Evolutionary conservation across 495 filamentous ascomycete genomes (phyloP), one percentile per base, ranked within the genome.

Genomic region (Lasiosphaeriaceae sp.): DNA sequence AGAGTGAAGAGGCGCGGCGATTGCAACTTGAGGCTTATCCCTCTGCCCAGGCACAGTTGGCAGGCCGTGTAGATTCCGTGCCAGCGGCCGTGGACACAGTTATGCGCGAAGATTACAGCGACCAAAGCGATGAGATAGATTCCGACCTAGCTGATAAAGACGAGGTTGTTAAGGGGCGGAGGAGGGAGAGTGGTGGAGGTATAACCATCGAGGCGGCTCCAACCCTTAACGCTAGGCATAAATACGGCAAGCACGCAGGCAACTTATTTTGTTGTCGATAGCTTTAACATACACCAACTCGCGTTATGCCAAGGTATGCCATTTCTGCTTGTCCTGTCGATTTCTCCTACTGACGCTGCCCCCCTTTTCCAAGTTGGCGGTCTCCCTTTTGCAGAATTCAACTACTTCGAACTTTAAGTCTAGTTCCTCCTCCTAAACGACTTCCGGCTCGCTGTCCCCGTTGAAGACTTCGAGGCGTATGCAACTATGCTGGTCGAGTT

Each of bases 261-360:
- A 0, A 77, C 75, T 14, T 97, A 92, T 65, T 99, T 99, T 66
- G 93, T 97, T 47, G 94, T 97, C 2, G 94, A 99, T 75, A 97
- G 93, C 69, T 99, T 94, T 73, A 99, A 99, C 72, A 99, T 99
- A 97, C 66, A 99, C 94, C 19, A 99, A 99, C 74, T 97, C 95
- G 46, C 80, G 94, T 82, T 99, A 99, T 71, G 94, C 95, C 58
- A 99, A 97, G 88, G 94, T 96, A 45, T 29, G 24, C 23, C 46
- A 11, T 2, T 14, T 47, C n/a, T n/a, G n/a, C n/a, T n/a, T n/a
- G n/a, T n/a, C n/a, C n/a, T n/a, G n/a, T n/a, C 22, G 2, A 46
- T 9, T 31, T 7, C 8, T 11, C 1, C 26, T 39, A 26, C 53
- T 31, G 59, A 45, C 1, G n/a, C n/a, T 1, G 9, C n/a, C 22